Conservation (phyloP, 2,329 filamentous ascomycete genomes). For the Ceratocystis diversiconidia region DNA sequence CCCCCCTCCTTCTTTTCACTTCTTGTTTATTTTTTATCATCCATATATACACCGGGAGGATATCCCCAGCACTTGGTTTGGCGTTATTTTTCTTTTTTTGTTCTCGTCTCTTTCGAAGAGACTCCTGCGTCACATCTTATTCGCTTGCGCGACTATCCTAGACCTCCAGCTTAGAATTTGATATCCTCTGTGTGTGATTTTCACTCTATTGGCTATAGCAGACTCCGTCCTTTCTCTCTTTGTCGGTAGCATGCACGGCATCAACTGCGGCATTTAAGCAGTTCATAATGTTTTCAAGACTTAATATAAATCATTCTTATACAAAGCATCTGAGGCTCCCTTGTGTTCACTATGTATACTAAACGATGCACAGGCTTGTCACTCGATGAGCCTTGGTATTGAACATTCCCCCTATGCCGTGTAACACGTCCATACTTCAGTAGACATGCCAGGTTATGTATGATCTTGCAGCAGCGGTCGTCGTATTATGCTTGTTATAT, state of each 20-base stretch:
- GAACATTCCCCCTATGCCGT: neutral
- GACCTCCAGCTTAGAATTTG: neutral
- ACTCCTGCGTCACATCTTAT: neutral
- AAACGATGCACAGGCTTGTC: neutral
- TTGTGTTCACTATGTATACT: neutral
- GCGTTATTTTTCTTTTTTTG: neutral
- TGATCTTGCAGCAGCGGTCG: too few relatives aligned
- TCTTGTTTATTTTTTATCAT: constrained; percentile 8
- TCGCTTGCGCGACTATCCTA: neutral
- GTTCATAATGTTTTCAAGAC: constrained; percentile 7
- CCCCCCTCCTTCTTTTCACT: neutral
- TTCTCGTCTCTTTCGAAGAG: neutral
- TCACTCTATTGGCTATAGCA: neutral
- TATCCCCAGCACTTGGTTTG: constrained; percentile 1
- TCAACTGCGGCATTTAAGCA: neutral
- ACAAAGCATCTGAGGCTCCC: neutral
- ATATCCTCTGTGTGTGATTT: neutral
- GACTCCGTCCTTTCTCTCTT: neutral
- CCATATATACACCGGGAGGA: neutral
- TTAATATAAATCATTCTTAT: neutral
- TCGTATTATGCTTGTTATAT: too few relatives aligned
- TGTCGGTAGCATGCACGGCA: constrained; percentile 1
- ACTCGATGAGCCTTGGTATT: neutral
- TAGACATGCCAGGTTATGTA: too few relatives aligned
- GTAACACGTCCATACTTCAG: neutral